Base-by-base conservation (phyloP, 495 filamentous ascomycete species). In the Aeminium ludgeri region DNA sequence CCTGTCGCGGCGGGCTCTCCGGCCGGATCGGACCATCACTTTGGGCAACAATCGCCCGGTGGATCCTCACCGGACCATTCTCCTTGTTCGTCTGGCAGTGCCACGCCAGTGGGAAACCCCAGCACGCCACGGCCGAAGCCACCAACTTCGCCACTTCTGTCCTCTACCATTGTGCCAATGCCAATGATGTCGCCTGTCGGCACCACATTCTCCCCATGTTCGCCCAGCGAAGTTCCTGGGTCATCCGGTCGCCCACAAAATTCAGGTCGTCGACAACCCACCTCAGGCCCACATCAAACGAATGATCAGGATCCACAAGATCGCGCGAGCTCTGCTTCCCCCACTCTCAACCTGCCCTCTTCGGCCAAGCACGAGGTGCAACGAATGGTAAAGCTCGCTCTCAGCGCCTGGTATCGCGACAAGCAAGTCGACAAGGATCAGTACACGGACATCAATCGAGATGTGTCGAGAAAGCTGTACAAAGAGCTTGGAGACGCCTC, bases 401-500 rank as follows among this genome's bases (percentile, higher is more conserved):
- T 94, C 16, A 80, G 79, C 40, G 82, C 86, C 16, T 72, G 80
- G 47, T 91, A 80, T 45, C 71, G 73, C 10, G 64, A 64, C 20
- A 74, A 74, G 41, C 63, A 73, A 33, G 63, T 94, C 8, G 76
- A 74, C 25, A 76, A 82, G 50, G 78, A 91, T 30, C 78, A 93
- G 56, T 95, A 82, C 60, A 86, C 78, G 4, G 72, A 76, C 34
- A 86, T 93, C 60, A 93, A 93, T 55, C 74, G 83, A 34, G 76
- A 73, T 28, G 73, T 93, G 19, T 89, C 80, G 11, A 72, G 81
- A 13, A 77, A 72, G 59, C 61, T 95, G n/a, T 95, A 95, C 55
- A 80, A 91, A 30, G 72, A 74, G 29, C 73, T 86, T 11, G 72
- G 69, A 5, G 74, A 78, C 34, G 64, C 66, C 0, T 65, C 69